A percentile compares a stretch with the other conserved stretches of the same genome.
These are phyloP conservation scores for Epicoccum sorghinum DNA, from an alignment of 2,329 filamentous ascomycete species.

Conservation along the genomic window DNA sequence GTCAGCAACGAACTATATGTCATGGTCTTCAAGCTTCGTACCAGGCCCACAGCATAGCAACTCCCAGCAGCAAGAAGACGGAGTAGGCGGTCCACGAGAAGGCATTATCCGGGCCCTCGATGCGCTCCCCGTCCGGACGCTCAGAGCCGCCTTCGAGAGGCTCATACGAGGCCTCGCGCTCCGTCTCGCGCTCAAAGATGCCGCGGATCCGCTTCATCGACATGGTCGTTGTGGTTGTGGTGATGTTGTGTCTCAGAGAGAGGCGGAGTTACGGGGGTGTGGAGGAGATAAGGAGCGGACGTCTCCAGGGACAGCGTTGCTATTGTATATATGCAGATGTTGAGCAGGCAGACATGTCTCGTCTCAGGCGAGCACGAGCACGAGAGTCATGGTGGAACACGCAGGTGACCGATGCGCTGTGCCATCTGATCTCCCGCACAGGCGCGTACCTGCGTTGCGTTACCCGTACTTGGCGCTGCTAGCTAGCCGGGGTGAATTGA, in stretches of 20 bases:
- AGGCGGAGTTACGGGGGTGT: constrained; percentile 15
- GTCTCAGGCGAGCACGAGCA: constrained; percentile 12
- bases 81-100: constrained; percentile 89
- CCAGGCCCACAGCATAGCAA: constrained; percentile 98
- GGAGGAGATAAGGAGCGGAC: constrained; percentile 17
- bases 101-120: constrained; percentile 29
- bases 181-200: constrained; percentile 37
- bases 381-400: constrained; percentile 19
- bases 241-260: constrained; percentile 5
- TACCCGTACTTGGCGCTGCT: not conserved
- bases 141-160: constrained; percentile 48
- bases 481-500: constrained; percentile 8
- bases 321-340: not conserved
- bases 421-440: constrained; percentile 7
- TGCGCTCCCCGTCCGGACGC: constrained; percentile 41
- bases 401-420: constrained; percentile 20
- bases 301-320: constrained; percentile 4
- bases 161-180: constrained; percentile 40
- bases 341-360: constrained; percentile 31
- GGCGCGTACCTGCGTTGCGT: constrained; percentile 15
- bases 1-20: constrained; percentile 11
- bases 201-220: constrained; percentile 46
- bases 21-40: constrained; percentile 51
- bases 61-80: constrained; percentile 83
- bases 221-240: constrained; percentile 8